A percentile compares a stretch with the other conserved stretches of the same genome.
These are phyloP conservation scores for Ceratobasidium sp. DNA, from an alignment of 1,284 basidiomycete species.

Conservation along the genomic window DNA sequence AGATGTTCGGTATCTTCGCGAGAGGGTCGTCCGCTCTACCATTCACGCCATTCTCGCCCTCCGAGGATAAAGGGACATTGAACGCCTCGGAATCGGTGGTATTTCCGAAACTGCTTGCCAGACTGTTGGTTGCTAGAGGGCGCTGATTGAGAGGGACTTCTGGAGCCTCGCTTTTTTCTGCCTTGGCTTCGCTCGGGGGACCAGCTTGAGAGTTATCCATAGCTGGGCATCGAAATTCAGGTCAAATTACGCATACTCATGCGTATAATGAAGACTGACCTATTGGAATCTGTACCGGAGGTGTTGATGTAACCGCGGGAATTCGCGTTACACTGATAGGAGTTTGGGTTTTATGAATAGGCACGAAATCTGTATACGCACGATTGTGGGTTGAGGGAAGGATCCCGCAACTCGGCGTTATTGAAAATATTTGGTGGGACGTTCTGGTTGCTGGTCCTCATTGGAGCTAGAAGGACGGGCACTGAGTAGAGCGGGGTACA, in stretches of 20 bases:
- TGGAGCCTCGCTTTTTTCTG: not conserved
- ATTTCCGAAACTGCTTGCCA: no score
- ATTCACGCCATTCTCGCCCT: conserved; percentile 53
- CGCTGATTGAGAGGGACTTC: not conserved
- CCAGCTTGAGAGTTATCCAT: not conserved
- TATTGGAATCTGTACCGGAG: not conserved
- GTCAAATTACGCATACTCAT: not conserved
- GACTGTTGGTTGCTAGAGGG: no score
- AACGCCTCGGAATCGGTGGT: conserved; percentile 3
- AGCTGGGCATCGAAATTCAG: not conserved
- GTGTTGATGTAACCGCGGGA: not conserved
- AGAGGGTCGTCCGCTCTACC: conserved; percentile 59
- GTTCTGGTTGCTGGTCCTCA: no score
- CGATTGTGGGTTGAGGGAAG: not conserved
- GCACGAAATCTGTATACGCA: not conserved
- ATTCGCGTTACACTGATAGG: not conserved
- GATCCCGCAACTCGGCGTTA: not conserved
- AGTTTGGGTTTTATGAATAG: not conserved
- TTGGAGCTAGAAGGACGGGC: no score
- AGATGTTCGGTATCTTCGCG: conserved; percentile 35
- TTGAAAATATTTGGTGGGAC: not conserved
- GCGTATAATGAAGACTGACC: not conserved
- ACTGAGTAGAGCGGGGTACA: no score
- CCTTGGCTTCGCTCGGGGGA: not conserved
- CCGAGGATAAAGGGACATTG: not conserved